These are phyloP conservation scores for Suhomyces kunorum DNA, from an alignment of 1,139 yeast genomes.

Conservation along the genomic window DNA sequence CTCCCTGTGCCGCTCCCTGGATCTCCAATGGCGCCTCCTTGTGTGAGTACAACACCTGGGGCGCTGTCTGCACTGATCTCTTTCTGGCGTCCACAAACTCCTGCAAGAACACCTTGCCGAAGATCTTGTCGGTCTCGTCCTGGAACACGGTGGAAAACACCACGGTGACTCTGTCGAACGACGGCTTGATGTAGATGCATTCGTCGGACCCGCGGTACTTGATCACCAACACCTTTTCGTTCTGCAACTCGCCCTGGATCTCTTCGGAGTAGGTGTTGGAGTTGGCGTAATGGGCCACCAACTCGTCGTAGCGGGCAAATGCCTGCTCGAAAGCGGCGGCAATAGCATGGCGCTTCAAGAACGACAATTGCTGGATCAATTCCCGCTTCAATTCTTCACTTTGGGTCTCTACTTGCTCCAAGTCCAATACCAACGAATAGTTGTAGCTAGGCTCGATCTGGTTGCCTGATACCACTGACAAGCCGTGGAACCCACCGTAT, in stretches of 20 bases:
- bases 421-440: slow-evolving; percentile 71
- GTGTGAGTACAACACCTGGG: slow-evolving; percentile 91
- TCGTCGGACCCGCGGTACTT: slow-evolving; percentile 88
- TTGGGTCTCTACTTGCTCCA: slow-evolving; percentile 43
- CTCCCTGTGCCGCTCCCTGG: slow-evolving; percentile 42
- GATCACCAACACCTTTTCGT: slow-evolving; percentile 67
- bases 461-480: slow-evolving; percentile 27
- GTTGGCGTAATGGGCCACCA: slow-evolving; percentile 56
- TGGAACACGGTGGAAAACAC: slow-evolving; percentile 91
- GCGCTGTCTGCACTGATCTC: slow-evolving; percentile 95
- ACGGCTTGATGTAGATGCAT: slow-evolving; percentile 85
- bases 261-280: slow-evolving; percentile 53
- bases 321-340: slow-evolving; percentile 94
- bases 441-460: slow-evolving; percentile 77
- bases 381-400: slow-evolving; percentile 49
- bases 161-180: slow-evolving; percentile 95
- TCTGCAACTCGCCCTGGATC: slow-evolving; percentile 47
- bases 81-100: slow-evolving; percentile 98
- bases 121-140: slow-evolving; percentile 94
- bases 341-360: slow-evolving; percentile 81
- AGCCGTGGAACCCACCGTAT: slow-evolving; percentile 36
- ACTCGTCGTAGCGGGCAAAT: slow-evolving; percentile 71
- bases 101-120: slow-evolving; percentile 93
- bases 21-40: slow-evolving; percentile 94
- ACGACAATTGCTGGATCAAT: slow-evolving; percentile 64